Base-by-base conservation (phyloP, 495 filamentous ascomycete genomes). In the Haplographium delicatum region DNA sequence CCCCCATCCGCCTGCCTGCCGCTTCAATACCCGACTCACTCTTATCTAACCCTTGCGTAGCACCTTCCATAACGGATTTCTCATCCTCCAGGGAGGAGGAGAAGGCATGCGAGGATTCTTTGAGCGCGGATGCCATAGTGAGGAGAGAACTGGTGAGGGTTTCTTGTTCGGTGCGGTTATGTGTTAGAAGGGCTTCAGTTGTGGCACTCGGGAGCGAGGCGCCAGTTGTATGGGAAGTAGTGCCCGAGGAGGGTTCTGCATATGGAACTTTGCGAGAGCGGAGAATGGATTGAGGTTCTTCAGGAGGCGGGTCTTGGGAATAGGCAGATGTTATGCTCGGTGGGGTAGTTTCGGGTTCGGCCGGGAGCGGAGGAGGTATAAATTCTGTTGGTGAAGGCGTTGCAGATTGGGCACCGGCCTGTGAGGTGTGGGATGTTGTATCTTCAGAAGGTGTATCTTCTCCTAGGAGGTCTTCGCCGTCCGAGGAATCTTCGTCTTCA, bases 131-230 rank as follows among this genome's bases (percentile, higher is more conserved):
- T 3, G 91, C 93, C 57, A 96, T 84, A 5, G 71, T 58, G 8
- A 95, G 72, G 33, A 98, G 83, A 5, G 86, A 89, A 34, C 71
- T 70, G 1, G 93, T 93, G 0, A 98, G 76, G n/a, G 76, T 70
- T 63, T 95, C 88, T 65, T 96, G 91, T 66, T 95, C 88, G 28
- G 67, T 66, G 44, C 88, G 84, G 53, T 94, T 76, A 51, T 81
- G 71, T 54, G 82, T 78, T 5, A 96, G 80, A 20, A 87, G 75
- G 0, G 79, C 73, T 66, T 95, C 89, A 4, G 75, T 73, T 9
- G 66, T 68, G 38, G 65, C 56, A 44, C 67, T 62, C 22, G 70
- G 63, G 19, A 59, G 9, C 20, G 52, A 55, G 33, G 43, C 59
- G 41, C 63, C 37, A 34, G 57, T 61, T 28, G 56, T 41, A 3